Evolutionary conservation across 176 grass and related monocot genomes (phyloP), one percentile per base, ranked within the genome.

Genomic region (Musa itinerans): DNA sequence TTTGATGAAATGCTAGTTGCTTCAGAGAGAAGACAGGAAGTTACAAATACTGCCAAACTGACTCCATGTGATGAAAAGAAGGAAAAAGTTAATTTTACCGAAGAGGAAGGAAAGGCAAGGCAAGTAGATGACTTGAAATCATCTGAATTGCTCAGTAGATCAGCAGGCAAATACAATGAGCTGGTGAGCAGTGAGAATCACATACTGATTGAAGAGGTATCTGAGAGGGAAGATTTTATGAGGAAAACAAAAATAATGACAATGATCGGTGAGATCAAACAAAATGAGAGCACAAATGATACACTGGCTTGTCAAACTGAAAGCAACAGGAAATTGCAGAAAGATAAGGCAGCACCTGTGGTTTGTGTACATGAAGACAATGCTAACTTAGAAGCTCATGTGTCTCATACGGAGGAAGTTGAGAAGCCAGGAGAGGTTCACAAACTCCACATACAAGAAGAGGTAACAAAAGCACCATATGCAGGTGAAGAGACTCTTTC

Each of bases 91-190:
- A 7, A 50, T 67, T 65, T 75, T 79, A 34, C 52, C 58, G 53
- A 73, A 63, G 81, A 85, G 68, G 23, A 52, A 83, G 77, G 80
- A 82, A 73, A 78, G 83, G 74, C 69, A 62, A 74, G 29, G 16
- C 53, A 83, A 78, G 58, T 7, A 25, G 21, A 54, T 72, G 26
- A 34, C 22, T 68, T 74, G 69, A 76, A 21, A 50, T 78, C 81
- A 59, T 80, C 73, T 71, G 58, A 78, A 87, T 59, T 76, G 20
- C 58, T 14, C 24, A 78, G 12, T 80, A 85, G 83, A 65, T 63
- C 84, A 11, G 53, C 22, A 71, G 79, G 83, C 84, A 72, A 84
- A 75, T 68, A 80, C 72, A 76, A 80, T 52, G 86, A 89, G 81
- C 29, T 88, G 82, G 84, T 81, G 73, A 74, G 51, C 72, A 54